phyloP scores from a whole-genome alignment of 495 filamentous ascomycete genomes.

The Penicillium paxilli region DNA sequence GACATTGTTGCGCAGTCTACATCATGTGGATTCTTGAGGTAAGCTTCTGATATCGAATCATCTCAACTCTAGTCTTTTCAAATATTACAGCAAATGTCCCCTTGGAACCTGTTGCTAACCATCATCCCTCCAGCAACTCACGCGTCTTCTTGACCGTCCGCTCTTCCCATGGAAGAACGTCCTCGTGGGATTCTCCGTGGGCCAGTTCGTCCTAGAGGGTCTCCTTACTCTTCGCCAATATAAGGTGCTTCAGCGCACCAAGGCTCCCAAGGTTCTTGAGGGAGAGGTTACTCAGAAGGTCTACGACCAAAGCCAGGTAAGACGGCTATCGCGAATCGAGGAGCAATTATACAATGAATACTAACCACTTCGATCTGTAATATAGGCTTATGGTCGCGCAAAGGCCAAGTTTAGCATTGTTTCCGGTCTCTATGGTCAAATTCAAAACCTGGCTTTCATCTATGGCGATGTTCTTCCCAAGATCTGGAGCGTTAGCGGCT shows the following conservation, averaged over 20 bases:
- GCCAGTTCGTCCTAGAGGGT: conserved; percentile 83
- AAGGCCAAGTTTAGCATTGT: conserved; percentile 88
- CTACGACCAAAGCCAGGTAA: conserved; percentile 89
- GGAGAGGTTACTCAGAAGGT: conserved; percentile 85
- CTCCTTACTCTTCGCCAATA: conserved; percentile 88
- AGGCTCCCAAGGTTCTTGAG: conserved; percentile 78
- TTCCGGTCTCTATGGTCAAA: conserved; percentile 76
- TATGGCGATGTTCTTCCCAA: conserved; percentile 87
- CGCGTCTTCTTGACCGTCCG: conserved; percentile 83
- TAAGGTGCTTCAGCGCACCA: conserved; percentile 72
- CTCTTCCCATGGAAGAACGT: conserved; percentile 96
- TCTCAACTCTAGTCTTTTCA: background rate
- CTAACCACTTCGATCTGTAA: background rate
- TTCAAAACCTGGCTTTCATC: conserved; percentile 84
- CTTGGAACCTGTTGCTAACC: conserved; percentile 11
- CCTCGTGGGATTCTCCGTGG: conserved; percentile 88
- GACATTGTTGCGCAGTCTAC: conserved; percentile 22
- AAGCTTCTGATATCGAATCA: conserved; percentile 7
- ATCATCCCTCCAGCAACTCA: conserved; percentile 65
- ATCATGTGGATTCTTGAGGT: conserved; percentile 50
- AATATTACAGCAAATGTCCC: background rate
- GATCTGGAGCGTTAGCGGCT: conserved; percentile 80
- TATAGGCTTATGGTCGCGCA: conserved; percentile 84
- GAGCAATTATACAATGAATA: conserved; percentile 2
- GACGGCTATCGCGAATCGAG: background rate